A percentile compares a stretch with the other conserved stretches of the same genome.
These are phyloP conservation scores for Epichloe hybrida DNA, from an alignment of 2,329 filamentous ascomycete species.

Conservation along the genomic window DNA sequence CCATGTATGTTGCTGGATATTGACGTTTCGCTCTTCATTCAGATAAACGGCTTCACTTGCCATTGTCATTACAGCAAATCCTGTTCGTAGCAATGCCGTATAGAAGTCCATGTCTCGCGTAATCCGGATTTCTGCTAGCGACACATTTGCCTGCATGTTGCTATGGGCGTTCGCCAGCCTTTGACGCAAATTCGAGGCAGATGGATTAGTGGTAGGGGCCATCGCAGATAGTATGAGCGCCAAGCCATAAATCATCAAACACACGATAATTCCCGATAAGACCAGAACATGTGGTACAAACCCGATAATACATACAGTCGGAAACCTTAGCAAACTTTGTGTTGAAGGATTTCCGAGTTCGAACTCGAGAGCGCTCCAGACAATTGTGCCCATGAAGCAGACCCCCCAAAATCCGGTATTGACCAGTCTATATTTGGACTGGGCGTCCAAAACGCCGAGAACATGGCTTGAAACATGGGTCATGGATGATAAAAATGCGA, in stretches of 20 bases:
- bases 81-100: slow-evolving; percentile 71
- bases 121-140: slow-evolving; percentile 66
- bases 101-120: slow-evolving; percentile 92
- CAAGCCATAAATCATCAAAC: slow-evolving; percentile 61
- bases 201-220: slow-evolving; percentile 12
- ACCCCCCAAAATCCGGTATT: slow-evolving; percentile 85
- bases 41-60: slow-evolving; percentile 93
- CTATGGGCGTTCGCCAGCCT: slow-evolving; percentile 59
- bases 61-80: slow-evolving; percentile 79
- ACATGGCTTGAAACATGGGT: slow-evolving; percentile 78
- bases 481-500: slow-evolving; percentile 77
- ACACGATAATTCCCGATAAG: slow-evolving; percentile 62
- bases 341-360: slow-evolving; percentile 44
- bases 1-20: slow-evolving; percentile 70
- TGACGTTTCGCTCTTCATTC: slow-evolving; percentile 72
- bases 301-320: slow-evolving; percentile 86
- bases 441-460: slow-evolving; percentile 66
- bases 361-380: slow-evolving; percentile 57
- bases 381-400: slow-evolving; percentile 76
- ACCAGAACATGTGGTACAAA: slow-evolving; percentile 93
- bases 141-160: slow-evolving; percentile 86
- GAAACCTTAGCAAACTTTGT: slow-evolving; percentile 68
- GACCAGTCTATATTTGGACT: slow-evolving; percentile 65
- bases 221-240: slow-evolving; percentile 62
- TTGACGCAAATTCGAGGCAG: slow-evolving; percentile 35